These are phyloP conservation scores for Didymellaceae sp. DNA, from an alignment of 2,329 filamentous ascomycete genomes.

Conservation along the genomic window DNA sequence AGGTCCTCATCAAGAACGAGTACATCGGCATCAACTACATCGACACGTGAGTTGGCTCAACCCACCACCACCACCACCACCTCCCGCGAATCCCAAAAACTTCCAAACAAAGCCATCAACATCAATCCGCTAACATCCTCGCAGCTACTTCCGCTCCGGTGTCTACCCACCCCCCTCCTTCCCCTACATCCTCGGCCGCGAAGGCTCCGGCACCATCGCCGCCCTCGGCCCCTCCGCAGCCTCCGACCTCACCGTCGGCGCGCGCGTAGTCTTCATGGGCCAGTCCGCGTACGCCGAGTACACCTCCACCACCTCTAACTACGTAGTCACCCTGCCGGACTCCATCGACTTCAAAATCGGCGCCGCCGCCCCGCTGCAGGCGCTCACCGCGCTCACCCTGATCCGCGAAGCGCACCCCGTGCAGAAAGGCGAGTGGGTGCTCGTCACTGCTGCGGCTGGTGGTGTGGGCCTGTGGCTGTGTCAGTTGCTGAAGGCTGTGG, in stretches of 20 bases:
- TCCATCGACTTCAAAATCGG: slow-evolving; percentile 66
- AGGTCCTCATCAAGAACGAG: slow-evolving; percentile 82
- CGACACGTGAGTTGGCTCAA: slow-evolving; percentile 77
- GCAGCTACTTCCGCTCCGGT: slow-evolving; percentile 83
- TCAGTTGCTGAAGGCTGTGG: slow-evolving; percentile 74
- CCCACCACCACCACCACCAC: neutral
- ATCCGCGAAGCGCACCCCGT: slow-evolving; percentile 76
- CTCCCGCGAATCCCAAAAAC: neutral
- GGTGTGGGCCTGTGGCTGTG: slow-evolving; percentile 74
- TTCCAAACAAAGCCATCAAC: neutral
- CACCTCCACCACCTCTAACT: slow-evolving; percentile 59
- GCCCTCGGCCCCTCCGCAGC: slow-evolving; percentile 61
- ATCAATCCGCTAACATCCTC: neutral
- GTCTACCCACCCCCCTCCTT: slow-evolving; percentile 73
- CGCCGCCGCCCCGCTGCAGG: slow-evolving; percentile 77
- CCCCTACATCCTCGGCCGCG: slow-evolving; percentile 79
- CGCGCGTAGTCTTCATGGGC: slow-evolving; percentile 74
- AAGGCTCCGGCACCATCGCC: slow-evolving; percentile 75
- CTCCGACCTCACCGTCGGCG: slow-evolving; percentile 66
- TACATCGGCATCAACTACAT: slow-evolving; percentile 87
- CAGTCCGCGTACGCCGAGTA: slow-evolving; percentile 66
- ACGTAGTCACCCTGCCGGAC: slow-evolving; percentile 69
- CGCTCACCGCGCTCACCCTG: slow-evolving; percentile 80
- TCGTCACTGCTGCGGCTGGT: slow-evolving; percentile 86
- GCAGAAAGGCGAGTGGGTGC: slow-evolving; percentile 77